Base-by-base conservation (phyloP, 2,329 filamentous ascomycete species). In the Delphinella strobiligena region DNA sequence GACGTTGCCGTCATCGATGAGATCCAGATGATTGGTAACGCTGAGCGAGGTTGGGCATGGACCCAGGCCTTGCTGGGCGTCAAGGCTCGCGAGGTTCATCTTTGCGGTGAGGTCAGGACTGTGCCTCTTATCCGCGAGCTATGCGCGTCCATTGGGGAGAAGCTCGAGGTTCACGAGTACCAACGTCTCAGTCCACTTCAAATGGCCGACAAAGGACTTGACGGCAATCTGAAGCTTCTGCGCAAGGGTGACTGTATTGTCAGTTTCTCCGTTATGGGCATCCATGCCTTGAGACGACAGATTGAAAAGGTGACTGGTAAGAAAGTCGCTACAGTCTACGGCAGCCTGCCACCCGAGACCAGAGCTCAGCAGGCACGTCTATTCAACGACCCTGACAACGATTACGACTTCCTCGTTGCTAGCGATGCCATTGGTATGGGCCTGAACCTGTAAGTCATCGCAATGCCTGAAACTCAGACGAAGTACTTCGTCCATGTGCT, bases 371-470 rank as follows among this genome's bases (percentile, higher is more conserved):
- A 98, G 62, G 91, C 91, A 1, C 77, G 78, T 12, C 68, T 96
- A 0, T 98, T 98, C 69, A 98, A 98, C 54, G 84, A 96, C 47
- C 88, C 87, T 0, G 62, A 93, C 55, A 98, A 93, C 56, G 88
- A 95, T 44, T 98, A 95, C 55, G 91, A 98, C 56, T 93, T 79
- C 50, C 68, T 98, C 4, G 88, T 91, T 18, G 91, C 93, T 7
- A 95, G 86, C 51, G 87, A 95, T 61, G 91, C 91, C 34, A 89
- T 98, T 46, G 91, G 91, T 29, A 96, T 98, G 89, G 91, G 93
- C 1, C 66, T 98, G 16, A 98, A 98, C 54, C 63, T 98, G 58
- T 87, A 78, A 61, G 69, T 61, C 16, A 16, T 24, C 38, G 54
- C 49, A 57, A 45, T 54, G 40, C n/a, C n/a, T n/a, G n/a, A n/a